Evolutionary conservation across 345 rosid genomes (phyloP), one percentile per base, ranked within the genome.

Genomic region (Alliaria petiolata): DNA sequence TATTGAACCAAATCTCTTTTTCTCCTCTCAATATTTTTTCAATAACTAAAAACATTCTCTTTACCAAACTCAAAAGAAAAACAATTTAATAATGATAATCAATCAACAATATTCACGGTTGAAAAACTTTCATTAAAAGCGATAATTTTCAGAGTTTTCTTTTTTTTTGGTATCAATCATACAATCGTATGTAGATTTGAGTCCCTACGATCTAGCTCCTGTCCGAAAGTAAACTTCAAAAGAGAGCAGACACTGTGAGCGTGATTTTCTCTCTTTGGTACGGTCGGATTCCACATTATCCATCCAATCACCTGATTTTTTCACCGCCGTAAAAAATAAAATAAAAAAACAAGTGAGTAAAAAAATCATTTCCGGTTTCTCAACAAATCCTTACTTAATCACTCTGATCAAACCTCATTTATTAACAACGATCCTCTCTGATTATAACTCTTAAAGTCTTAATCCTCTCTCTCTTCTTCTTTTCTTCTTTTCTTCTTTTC

Each of bases 331-430:
- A 4, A 71, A 39, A 57, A 6, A 6, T n/a, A 7, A 49, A 59
- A 33, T 3, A 22, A 6, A 25, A 7, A 49, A 59, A 33, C 5
- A 22, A 51, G 22, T 33, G 1, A 50, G 15, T 19, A 26, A 46
- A 9, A 8, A 7, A 2, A n/a, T 16, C 28, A 38, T 34, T 20
- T 22, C 43, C 3, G 0, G 4, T 16, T 66, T 65, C 45, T 46
- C 60, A 74, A 74, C 78, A 40, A 74, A 67, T 58, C 77, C 51
- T 57, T 43, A 55, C 58, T 36, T 50, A 66, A 74, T 74, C 59
- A 39, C 45, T 47, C 26, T 59, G 40, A 67, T 59, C 44, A 65
- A 69, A 55, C 16, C 16, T 54, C 49, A 67, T 67, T 59, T 42
- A 67, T 51, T 60, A 20, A 22, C 62, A 74, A 30, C 50, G 30